Base-by-base conservation (phyloP, 2,329 filamentous ascomycete species). In the Clarireedia monteithiana region DNA sequence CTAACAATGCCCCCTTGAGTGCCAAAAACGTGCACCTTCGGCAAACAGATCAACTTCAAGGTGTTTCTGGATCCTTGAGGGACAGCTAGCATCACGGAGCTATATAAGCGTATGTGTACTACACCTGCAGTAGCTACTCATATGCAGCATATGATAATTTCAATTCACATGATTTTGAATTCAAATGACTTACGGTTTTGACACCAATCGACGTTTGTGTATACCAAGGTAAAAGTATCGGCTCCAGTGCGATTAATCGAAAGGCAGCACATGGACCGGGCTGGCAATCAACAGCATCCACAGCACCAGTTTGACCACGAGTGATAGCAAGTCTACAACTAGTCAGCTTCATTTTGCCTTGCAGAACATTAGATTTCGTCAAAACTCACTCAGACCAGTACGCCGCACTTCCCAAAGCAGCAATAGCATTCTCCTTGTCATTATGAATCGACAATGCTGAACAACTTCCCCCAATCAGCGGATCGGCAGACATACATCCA, bases 231-330 rank as follows among this genome's bases (percentile, higher is more conserved):
- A 71, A 59, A 17, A 72, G 51, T 6, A 71, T 62, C 1, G 65
- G 60, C n/a, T 64, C 62, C 7, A 72, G 53, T 0, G 67, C 67
- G 2, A 61, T 59, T 4, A 70, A 56, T 1, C 69, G 64, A 55
- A 72, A 72, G 0, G 68, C 68, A 0, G 70, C 66, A 53, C 70
- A 70, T 4, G 70, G 70, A 2, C 70, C 70, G 23, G 67, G 69
- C 54, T 72, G 70, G 48, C 70, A 72, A 53, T 72, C 70, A 42
- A 63, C 67, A 1, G 67, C 61, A 20, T 65, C 67, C 17, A 66
- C 64, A 1, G 67, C 61, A 0, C 63, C 65, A 2, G 68, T 65
- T 27, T 67, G 64, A 10, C 67, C 69, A 9, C 69, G 63, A 1
- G 68, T 68, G 40, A 71, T 63, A 51, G 70, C 69, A 12, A 71